Evolutionary conservation across 2,329 filamentous ascomycete genomes (phyloP).

Genomic region (Tolypocladium album): DNA sequence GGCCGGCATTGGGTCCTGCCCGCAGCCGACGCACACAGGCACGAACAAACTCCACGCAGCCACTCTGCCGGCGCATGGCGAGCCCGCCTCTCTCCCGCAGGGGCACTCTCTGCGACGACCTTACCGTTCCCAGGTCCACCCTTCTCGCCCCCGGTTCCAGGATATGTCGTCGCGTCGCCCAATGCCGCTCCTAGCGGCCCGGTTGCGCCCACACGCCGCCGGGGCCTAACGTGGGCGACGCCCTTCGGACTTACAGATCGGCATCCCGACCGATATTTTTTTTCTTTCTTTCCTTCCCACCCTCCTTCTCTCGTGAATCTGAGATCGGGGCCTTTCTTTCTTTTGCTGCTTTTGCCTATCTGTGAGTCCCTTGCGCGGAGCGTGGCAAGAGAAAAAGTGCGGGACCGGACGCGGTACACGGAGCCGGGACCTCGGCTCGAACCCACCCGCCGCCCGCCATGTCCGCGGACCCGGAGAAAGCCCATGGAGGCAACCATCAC

Average conservation of each 20-base stretch:
- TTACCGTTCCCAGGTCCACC: not conserved
- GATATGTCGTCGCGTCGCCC: not conserved
- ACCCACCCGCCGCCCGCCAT: not conserved
- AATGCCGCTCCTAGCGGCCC: not conserved
- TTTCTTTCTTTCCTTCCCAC: not conserved
- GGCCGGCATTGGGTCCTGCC: too few relatives aligned
- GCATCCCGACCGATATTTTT: not conserved
- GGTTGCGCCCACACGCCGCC: not conserved
- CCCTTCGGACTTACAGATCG: not conserved
- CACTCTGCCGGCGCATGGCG: not conserved
- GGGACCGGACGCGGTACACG: not conserved
- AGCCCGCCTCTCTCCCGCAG: not conserved
- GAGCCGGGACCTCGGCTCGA: not conserved
- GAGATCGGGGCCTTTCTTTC: not conserved
- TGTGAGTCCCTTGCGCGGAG: not conserved
- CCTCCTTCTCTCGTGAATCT: not conserved
- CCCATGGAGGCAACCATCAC: not conserved
- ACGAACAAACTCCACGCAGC: too few relatives aligned
- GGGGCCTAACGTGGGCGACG: not conserved
- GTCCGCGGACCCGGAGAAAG: constrained; percentile 1
- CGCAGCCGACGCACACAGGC: not conserved
- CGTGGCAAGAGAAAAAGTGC: not conserved
- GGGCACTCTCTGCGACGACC: not conserved
- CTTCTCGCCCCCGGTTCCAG: not conserved
- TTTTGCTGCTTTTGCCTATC: not conserved